Evolutionary conservation across 345 rosid species (phyloP), one percentile per base, ranked within the genome.

Genomic region (Lepidium sativum): DNA sequence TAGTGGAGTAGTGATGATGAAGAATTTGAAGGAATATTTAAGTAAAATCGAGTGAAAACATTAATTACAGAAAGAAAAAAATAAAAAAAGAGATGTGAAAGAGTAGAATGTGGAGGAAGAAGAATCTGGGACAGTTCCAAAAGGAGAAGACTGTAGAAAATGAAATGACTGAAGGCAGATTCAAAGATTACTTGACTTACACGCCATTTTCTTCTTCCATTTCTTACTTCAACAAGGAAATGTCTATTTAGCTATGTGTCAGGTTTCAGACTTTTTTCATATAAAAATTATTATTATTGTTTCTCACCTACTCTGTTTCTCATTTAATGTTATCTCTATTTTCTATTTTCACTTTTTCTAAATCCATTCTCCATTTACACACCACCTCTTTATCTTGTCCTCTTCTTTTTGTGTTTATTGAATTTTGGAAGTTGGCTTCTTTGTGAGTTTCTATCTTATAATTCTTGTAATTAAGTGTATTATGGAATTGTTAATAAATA

Each of bases 141-240:
- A 71, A 70, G 4, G 16, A 48, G 70, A 64, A 48, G 38, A 71
- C 65, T 49, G 75, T 71, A 55, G 75, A 63, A 63, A 71, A 35
- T 55, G 74, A 62, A 70, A 13, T 15, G 62, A 25, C 53, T 55
- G 69, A 55, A 71, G 40, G 40, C 58, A 47, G 29, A 58, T 65
- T 59, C 20, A 65, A 51, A 59, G 21, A 35, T 59, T 27, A 67
- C 76, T 72, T 72, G 76, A 72, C 71, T 72, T 72, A 59, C 56
- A 72, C 76, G 65, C 71, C 65, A 10, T 14, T 32, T 63, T 70
- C 31, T 3, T 71, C 64, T 10, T 63, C 59, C 38, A 55, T 55
- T 71, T 71, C 65, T 71, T 64, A 59, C 71, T 72, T 65, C 76
- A 66, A 58, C 50, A 65, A 65, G 62, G 76, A 65, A 72, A 59